Base-by-base conservation (phyloP, 2,329 filamentous ascomycete species). In the Cercospora canescens region DNA sequence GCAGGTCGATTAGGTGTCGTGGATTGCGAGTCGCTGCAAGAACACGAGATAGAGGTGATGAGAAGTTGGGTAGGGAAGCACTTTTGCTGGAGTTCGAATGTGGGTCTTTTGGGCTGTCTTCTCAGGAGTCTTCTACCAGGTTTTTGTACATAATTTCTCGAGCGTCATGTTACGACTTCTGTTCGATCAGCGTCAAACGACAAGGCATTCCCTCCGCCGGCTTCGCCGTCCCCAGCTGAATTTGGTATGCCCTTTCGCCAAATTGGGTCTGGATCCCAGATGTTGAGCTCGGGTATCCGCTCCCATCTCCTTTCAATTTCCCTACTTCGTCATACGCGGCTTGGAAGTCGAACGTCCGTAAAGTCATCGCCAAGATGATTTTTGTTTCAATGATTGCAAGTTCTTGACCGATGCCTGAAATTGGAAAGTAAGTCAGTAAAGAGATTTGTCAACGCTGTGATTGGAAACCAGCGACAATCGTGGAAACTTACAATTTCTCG, bases 301-400 rank as follows among this genome's bases (percentile, higher is more conserved):
- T 65, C 70, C 80, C 72, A 75, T 79, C 72, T 71, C 74, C 64
- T 67, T 73, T 74, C 14, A 77, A 70, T 32, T 76, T 74, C 1
- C 73, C 71, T 60, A 75, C 37, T 60, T 79, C 79, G 14, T 76
- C 75, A 67, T 79, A 83, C 7, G 72, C 73, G 2, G 76, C 73
- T 59, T 77, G 73, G 65, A 88, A 81, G 37, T 86, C 83, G 56
- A 86, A 85, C 18, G 82, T 81, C 57, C 84, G 73, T 12, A 83
- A 72, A 0, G 82, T 82, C 73, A 85, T 81, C 3, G 82, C 81
- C 30, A 88, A 74, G 6, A 84, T 78, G 65, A 84, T 76, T 67
- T 82, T 82, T 24, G 84, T 71, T 74, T 88, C 86, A 16, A 85
- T 76, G 75, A 83, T 81, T 0, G 82, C 86, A 52, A 88, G 77